These are phyloP conservation scores for Sphaerulina vaccinii DNA, from an alignment of 2,329 filamentous ascomycete species.

Conservation along the genomic window DNA sequence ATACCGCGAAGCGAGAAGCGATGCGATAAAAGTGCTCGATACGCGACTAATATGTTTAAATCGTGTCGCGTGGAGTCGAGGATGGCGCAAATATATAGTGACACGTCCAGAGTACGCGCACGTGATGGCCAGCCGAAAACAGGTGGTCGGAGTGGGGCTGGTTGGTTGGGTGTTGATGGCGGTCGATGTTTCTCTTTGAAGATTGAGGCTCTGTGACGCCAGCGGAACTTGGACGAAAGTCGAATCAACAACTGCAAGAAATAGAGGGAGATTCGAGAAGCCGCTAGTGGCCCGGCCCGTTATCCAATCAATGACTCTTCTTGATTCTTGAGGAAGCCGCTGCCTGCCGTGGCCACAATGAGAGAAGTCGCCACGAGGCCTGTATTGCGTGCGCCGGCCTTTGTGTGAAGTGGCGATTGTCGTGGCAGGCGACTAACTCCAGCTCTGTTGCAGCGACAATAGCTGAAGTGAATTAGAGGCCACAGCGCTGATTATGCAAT, in stretches of 20 bases:
- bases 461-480: not conserved
- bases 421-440: not conserved
- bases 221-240: conserved; percentile 11
- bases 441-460: not conserved
- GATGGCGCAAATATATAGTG: conserved; percentile 4
- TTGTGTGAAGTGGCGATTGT: not conserved
- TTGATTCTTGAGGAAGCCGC: no score
- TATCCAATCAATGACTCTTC: no score
- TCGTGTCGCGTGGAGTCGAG: conserved; percentile 8
- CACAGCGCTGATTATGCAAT: not conserved
- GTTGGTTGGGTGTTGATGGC: conserved; percentile 11
- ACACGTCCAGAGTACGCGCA: conserved; percentile 14
- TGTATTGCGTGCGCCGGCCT: not conserved
- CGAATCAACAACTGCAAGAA: conserved; percentile 8
- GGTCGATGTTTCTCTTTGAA: conserved; percentile 16
- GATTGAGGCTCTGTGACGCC: conserved; percentile 21
- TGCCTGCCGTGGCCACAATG: not conserved
- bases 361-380: not conserved
- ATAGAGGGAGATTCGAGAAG: conserved; percentile 2
- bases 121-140: conserved; percentile 11
- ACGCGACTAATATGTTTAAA: conserved; percentile 11
- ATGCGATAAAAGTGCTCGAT: conserved; percentile 6
- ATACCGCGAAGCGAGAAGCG: conserved; percentile 24
- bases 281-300: not conserved
- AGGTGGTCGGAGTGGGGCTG: conserved; percentile 8